Conservation (phyloP, 768 basidiomycete genomes). For the Mrakia hoshinonis region DNA sequence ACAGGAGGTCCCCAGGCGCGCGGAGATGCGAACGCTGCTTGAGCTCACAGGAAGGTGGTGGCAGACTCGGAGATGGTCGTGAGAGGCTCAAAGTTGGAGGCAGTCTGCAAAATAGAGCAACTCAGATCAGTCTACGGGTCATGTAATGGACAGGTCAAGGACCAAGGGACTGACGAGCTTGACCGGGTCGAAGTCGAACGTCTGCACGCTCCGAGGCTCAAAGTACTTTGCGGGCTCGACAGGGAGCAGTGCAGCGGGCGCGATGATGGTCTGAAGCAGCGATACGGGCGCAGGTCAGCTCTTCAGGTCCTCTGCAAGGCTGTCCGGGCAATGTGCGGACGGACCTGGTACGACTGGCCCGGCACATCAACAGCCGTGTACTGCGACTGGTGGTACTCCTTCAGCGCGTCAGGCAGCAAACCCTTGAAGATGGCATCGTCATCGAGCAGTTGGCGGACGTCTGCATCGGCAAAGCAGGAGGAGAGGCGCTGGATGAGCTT, state of each 20-base stretch:
- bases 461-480: conserved; percentile 44
- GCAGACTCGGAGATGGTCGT: neutral
- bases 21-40: neutral
- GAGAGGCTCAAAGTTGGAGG: conserved; percentile 12
- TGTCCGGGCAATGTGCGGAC: conserved; percentile 36
- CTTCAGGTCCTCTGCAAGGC: neutral
- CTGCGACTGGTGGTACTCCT: conserved; percentile 79
- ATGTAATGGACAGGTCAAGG: neutral
- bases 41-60: neutral
- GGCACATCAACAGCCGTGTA: conserved; percentile 81
- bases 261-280: conserved; percentile 63
- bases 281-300: conserved; percentile 14
- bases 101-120: neutral
- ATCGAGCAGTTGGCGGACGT: conserved; percentile 79
- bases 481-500: conserved; percentile 10
- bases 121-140: neutral
- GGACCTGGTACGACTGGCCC: conserved; percentile 63
- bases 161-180: conserved; percentile 49
- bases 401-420: conserved; percentile 66
- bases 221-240: conserved; percentile 58
- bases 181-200: conserved; percentile 77
- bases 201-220: conserved; percentile 69
- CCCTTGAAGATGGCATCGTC: conserved; percentile 76
- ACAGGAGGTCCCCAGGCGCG: no score
- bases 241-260: conserved; percentile 55